Base-by-base conservation (phyloP, 176 grass and related monocot species). In the Aechmea fasciata region DNA sequence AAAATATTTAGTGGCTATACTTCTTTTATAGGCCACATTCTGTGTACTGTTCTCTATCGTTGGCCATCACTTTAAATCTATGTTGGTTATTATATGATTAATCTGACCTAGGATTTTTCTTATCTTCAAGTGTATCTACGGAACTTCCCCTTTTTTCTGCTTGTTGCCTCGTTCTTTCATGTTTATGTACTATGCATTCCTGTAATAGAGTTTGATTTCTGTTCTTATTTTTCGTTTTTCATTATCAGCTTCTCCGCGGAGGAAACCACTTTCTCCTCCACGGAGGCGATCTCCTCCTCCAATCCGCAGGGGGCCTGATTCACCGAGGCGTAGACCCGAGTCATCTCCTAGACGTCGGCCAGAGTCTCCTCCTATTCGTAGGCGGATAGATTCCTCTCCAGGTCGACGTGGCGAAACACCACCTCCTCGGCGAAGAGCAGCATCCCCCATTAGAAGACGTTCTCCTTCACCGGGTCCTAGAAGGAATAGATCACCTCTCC, bases 381-480 rank as follows among this genome's bases (percentile, higher is more conserved):
- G 76, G 14, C 78, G 76, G 57, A 26, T 25, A 66, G 79, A 82
- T 77, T 69, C 69, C 68, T 82, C 79, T 52, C 87, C 83, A 66
- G 47, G 77, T 47, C 81, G 83, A 76, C 83, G 64, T 77, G 82
- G 87, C 12, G 82, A 69, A 18, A 85, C 77, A 71, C 77, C 80
- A 33, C 83, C 83, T 25, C 84, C 87, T 76, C 81, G 81, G 5
- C 53, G 86, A 49, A 90, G 87, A 57, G 68, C 77, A 52, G 71
- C 71, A 77, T 93, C 94, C 79, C 94, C 93, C 76, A 20, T 73
- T 73, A 90, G 94, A 82, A 99, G 89, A 52, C 86, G 75, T 48
- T 93, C 94, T 76, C 94, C 84, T 73, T 90, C 91, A 3, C 86
- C 89, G n/a, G 76, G 73, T n/a, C 85, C 77, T 77, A 81, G 94